phyloP scores from a whole-genome alignment of 495 filamentous ascomycete species.

The Aspergillus heteromorphus region DNA sequence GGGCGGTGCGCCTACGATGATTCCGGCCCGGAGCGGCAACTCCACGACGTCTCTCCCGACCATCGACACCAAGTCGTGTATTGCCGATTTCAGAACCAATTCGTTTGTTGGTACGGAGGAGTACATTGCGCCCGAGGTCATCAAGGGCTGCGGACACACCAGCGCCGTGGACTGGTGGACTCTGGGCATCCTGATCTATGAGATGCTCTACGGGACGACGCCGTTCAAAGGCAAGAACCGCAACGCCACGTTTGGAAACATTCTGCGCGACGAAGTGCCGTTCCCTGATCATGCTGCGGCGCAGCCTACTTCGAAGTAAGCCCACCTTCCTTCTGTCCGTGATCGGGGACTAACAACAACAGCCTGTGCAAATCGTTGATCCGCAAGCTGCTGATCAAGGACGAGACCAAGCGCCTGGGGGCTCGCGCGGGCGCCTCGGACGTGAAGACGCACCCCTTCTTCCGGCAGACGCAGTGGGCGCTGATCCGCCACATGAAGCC shows the following conservation, averaged over 20 bases:
- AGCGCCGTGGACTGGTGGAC: conserved; percentile 99
- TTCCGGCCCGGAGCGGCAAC: conserved; percentile 77
- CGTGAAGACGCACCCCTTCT: conserved; percentile 95
- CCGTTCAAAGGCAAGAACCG: conserved; percentile 99
- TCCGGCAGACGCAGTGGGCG: conserved; percentile 93
- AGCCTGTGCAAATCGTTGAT: conserved; percentile 96
- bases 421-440: conserved; percentile 93
- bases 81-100: conserved; percentile 96
- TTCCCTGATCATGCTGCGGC: conserved; percentile 85
- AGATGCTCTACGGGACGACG: conserved; percentile 98
- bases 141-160: conserved; percentile 96
- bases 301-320: conserved; percentile 87
- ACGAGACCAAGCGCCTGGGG: conserved; percentile 90
- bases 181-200: conserved; percentile 90
- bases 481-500: conserved; percentile 96
- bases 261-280: conserved; percentile 86
- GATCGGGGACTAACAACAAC: conserved; percentile 5
- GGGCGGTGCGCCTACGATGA: conserved; percentile 95
- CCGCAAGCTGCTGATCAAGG: conserved; percentile 94
- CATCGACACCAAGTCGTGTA: conserved; percentile 97
- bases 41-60: conserved; percentile 80
- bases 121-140: conserved; percentile 97
- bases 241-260: conserved; percentile 97
- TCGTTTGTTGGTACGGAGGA: conserved; percentile 98
- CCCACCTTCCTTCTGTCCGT: conserved; percentile 5